These are phyloP conservation scores for Colletotrichum horii DNA, from an alignment of 2,329 filamentous ascomycete species.

Conservation along the genomic window DNA sequence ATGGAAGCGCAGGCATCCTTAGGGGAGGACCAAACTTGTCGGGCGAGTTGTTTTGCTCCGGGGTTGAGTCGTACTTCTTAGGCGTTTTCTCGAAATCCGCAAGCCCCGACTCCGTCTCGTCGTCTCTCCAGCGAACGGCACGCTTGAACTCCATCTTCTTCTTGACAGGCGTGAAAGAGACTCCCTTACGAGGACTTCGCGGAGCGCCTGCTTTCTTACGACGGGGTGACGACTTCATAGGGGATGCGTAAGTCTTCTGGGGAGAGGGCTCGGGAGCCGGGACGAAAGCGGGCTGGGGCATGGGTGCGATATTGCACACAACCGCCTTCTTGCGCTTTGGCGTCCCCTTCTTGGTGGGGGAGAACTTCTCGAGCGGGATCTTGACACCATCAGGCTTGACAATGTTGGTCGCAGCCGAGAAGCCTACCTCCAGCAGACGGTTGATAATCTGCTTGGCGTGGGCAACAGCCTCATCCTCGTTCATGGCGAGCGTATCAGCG, in stretches of 20 bases:
- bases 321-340: constrained; percentile 73
- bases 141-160: constrained; percentile 74
- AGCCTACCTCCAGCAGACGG: constrained; percentile 79
- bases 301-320: constrained; percentile 45
- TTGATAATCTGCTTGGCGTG: constrained; percentile 79
- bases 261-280: constrained; percentile 29
- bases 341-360: constrained; percentile 75
- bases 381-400: constrained; percentile 85
- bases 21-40: constrained; percentile 38
- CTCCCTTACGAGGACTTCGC: constrained; percentile 61
- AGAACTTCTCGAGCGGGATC: constrained; percentile 67
- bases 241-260: constrained; percentile 50
- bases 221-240: constrained; percentile 80
- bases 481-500: constrained; percentile 81
- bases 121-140: constrained; percentile 90
- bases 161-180: constrained; percentile 84
- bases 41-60: constrained; percentile 54
- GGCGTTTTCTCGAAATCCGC: constrained; percentile 94
- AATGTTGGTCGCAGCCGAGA: constrained; percentile 77
- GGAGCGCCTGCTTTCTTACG: constrained; percentile 69
- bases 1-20: constrained; percentile 49
- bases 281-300: constrained; percentile 48
- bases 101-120: constrained; percentile 81
- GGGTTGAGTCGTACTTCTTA: constrained; percentile 65
- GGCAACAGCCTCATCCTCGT: constrained; percentile 80